Evolutionary conservation across 2,329 filamentous ascomycete species (phyloP).

Genomic region (Diaporthe destruens): DNA sequence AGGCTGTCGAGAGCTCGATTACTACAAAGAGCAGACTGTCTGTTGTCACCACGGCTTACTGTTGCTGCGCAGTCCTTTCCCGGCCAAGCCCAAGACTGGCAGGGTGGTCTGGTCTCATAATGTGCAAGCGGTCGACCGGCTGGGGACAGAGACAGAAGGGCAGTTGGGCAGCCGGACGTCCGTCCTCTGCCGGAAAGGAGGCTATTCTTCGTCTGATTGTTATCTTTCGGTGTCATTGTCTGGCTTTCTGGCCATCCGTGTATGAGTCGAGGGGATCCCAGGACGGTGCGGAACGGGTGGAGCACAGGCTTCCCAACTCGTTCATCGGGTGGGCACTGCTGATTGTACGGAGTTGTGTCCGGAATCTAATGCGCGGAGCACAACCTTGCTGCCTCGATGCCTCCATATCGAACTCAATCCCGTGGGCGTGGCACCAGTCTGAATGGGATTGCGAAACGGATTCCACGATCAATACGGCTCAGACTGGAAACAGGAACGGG

Average conservation of each 20-base stretch:
- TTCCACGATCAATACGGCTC: not conserved
- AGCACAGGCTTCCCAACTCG: constrained; percentile 7
- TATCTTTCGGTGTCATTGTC: not conserved
- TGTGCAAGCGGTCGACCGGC: not conserved
- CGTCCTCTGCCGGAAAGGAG: not conserved
- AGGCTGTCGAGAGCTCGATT: not conserved
- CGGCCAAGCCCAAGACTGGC: not conserved
- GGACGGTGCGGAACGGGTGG: constrained; percentile 21
- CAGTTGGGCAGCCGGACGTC: constrained; percentile 1
- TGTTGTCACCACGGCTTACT: not conserved
- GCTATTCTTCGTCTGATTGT: constrained; percentile 23
- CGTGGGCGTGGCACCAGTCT: constrained; percentile 1
- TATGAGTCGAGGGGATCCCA: constrained; percentile 29
- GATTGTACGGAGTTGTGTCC: not conserved
- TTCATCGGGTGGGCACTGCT: constrained; percentile 8
- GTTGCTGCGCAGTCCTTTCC: not conserved
- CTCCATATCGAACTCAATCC: not conserved
- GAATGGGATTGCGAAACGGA: constrained; percentile 9
- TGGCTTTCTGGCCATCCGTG: constrained; percentile 5
- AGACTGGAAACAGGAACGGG: constrained; percentile 17
- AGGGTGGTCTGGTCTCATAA: not conserved
- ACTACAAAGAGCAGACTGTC: not conserved
- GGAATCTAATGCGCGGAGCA: not conserved
- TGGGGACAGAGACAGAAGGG: not conserved
- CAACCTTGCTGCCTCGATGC: not conserved